Percentiles rank a stretch among this genome's conserved stretches.
Conservation (phyloP, 2,329 filamentous ascomycete species). For the Arachnopeziza araneosa region DNA sequence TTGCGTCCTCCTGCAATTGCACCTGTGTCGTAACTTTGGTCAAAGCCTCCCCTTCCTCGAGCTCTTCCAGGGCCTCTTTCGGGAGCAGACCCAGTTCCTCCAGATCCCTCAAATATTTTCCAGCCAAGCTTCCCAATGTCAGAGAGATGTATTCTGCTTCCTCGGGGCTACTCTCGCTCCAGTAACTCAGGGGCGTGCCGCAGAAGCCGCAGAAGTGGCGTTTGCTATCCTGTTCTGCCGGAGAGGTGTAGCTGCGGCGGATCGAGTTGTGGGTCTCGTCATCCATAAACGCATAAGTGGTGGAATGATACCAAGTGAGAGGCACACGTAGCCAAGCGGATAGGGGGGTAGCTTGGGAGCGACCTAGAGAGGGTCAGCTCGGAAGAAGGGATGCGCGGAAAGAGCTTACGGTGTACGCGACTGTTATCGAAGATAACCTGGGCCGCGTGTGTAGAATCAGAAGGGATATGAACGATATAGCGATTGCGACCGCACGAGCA, state of each 20-base stretch:
- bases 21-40: conserved; percentile 20
- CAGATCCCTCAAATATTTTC: conserved; percentile 65
- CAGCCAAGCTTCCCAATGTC: conserved; percentile 70
- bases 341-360: conserved; percentile 64
- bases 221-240: conserved; percentile 48
- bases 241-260: conserved; percentile 60
- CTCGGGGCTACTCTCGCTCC: conserved; percentile 65
- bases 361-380: conserved; percentile 41
- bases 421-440: conserved; percentile 59
- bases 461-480: conserved; percentile 69
- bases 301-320: conserved; percentile 71
- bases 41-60: conserved; percentile 25
- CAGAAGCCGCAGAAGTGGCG: conserved; percentile 90
- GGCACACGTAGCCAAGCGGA: conserved; percentile 81
- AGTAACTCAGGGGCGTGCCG: conserved; percentile 78
- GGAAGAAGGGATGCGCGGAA: not conserved
- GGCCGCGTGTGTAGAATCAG: conserved; percentile 48
- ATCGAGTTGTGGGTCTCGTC: conserved; percentile 69
- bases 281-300: conserved; percentile 67
- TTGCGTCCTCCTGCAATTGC: conserved; percentile 22
- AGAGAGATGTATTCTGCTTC: conserved; percentile 77
- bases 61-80: conserved; percentile 35
- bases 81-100: conserved; percentile 72
- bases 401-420: conserved; percentile 57
- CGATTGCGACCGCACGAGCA: conserved; percentile 84